phyloP scores from a whole-genome alignment of 768 basidiomycete species.

The Mycena filopes region DNA sequence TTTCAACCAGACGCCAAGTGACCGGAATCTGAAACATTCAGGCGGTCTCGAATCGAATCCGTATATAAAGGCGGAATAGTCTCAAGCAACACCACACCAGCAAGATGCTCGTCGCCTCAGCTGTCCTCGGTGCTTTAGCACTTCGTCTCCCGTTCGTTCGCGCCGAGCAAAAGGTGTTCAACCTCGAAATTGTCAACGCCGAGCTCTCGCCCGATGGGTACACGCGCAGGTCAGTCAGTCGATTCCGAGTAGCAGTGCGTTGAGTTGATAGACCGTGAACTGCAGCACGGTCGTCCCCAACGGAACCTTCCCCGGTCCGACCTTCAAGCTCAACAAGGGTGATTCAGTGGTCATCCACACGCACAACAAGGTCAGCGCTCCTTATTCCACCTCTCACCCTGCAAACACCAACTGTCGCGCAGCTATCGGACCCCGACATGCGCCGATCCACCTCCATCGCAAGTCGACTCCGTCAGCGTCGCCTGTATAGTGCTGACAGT shows the following conservation, averaged over 20 bases:
- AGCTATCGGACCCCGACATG: slow-evolving; percentile 36
- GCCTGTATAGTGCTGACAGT: no score
- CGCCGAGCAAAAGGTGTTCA: slow-evolving; percentile 16
- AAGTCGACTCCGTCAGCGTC: background rate
- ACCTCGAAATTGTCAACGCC: slow-evolving; percentile 34
- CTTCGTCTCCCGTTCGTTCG: no score
- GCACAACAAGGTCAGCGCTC: slow-evolving; percentile 36
- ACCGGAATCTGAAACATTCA: no score
- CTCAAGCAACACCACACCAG: no score
- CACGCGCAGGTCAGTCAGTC: slow-evolving; percentile 14
- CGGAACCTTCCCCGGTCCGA: slow-evolving; percentile 43
- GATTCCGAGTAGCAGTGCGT: no score
- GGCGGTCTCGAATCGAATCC: no score
- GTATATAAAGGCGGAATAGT: no score
- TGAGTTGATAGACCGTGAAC: background rate
- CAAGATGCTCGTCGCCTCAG: no score
- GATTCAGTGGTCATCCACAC: slow-evolving; percentile 40
- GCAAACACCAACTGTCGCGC: background rate
- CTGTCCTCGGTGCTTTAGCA: no score
- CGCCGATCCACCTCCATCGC: slow-evolving; percentile 43
- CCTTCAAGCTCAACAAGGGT: slow-evolving; percentile 36
- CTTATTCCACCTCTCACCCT: background rate
- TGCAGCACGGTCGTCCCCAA: slow-evolving; percentile 38
- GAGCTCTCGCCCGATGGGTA: slow-evolving; percentile 34
- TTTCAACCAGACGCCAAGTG: no score